Evolutionary conservation across 768 basidiomycete species (phyloP).

Genomic region (Favolaschia claudopus): DNA sequence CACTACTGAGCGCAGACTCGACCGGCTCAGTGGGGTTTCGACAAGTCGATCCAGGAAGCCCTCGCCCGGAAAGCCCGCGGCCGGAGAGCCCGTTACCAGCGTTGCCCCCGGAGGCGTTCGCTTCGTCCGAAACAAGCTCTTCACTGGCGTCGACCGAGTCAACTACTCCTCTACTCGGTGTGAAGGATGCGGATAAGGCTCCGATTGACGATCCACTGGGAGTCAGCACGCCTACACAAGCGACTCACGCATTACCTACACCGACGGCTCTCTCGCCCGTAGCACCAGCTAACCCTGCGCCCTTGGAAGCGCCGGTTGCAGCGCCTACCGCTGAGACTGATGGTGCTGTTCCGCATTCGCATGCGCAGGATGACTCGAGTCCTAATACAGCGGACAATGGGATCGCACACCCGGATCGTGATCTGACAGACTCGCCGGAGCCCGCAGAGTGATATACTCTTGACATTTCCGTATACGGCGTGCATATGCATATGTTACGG

Average conservation of each 20-base stretch:
- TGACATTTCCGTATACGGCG: too few species aligned
- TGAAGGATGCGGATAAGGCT: constrained; percentile 5
- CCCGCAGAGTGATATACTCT: constrained; percentile 14
- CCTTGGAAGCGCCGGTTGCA: background rate
- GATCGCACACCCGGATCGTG: constrained; percentile 16
- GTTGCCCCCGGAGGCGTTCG: constrained; percentile 22
- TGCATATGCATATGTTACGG: background rate
- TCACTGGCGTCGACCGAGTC: constrained; percentile 3
- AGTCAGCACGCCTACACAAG: constrained; percentile 16
- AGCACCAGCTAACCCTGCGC: background rate
- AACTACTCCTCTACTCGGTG: too few species aligned
- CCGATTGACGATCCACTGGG: constrained; percentile 24
- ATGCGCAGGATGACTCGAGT: constrained; percentile 11
- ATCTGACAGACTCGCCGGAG: constrained; percentile 1
- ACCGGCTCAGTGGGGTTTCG: constrained; percentile 7
- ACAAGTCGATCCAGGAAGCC: constrained; percentile 20
- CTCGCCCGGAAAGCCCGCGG: constrained; percentile 16
- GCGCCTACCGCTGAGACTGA: background rate
- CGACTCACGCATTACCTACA: background rate
- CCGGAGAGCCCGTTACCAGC: constrained; percentile 29
- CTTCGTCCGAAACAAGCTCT: constrained; percentile 5
- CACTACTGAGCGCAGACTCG: constrained; percentile 15
- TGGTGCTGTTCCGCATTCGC: constrained; percentile 5
- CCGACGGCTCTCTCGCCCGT: background rate
- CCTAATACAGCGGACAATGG: constrained; percentile 25